A percentile compares a stretch with the other conserved stretches of the same genome.
Conservation (phyloP, 371 early-diverging fungal species). For the Mortierella sp. region DNA sequence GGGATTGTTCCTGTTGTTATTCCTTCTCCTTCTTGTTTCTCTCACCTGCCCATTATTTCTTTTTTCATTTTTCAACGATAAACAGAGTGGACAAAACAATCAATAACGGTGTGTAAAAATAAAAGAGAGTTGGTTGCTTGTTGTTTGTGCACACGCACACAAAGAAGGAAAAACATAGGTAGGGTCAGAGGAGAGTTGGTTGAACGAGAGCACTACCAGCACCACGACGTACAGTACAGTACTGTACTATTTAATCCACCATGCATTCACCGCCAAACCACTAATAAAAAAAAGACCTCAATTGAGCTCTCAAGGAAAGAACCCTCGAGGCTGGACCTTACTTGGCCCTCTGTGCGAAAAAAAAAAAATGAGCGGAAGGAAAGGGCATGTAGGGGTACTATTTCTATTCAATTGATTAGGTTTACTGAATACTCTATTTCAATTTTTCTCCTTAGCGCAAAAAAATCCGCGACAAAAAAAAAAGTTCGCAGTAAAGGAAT, state of each 20-base stretch:
- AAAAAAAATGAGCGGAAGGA: neutral
- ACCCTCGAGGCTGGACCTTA: neutral
- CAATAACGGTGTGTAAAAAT: neutral
- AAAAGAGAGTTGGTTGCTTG: neutral
- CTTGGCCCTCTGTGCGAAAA: neutral
- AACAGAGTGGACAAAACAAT: too few species aligned
- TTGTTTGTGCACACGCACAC: neutral
- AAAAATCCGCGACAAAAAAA: constrained; percentile 11
- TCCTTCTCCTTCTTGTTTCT: neutral
- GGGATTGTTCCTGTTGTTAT: neutral
- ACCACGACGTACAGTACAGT: too few species aligned
- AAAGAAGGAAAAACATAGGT: neutral
- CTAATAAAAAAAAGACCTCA: neutral
- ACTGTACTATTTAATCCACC: neutral
- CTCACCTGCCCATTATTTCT: neutral
- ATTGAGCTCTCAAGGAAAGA: neutral
- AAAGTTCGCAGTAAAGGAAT: neutral
- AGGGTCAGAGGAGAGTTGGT: neutral
- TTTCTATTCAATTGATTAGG: neutral
- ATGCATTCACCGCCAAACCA: neutral
- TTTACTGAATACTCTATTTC: neutral
- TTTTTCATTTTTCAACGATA: neutral
- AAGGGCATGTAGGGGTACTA: neutral
- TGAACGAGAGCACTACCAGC: neutral
- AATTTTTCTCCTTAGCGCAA: neutral